phyloP scores from a whole-genome alignment of 192 early-diverging fungal species.

The Pilobolus umbonatus region DNA sequence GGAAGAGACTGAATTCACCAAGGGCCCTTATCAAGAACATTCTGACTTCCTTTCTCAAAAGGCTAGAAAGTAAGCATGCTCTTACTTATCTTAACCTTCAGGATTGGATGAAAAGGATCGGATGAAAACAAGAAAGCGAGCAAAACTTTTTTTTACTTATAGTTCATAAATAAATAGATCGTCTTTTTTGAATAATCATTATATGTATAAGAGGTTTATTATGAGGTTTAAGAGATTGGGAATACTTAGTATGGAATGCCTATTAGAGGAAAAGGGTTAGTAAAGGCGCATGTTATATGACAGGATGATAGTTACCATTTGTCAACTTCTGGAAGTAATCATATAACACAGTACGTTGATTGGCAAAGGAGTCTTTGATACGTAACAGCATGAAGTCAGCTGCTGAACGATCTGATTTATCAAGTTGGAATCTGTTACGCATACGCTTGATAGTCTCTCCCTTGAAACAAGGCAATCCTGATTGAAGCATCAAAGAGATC shows the following conservation, averaged over 20 bases:
- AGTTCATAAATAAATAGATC: constrained; percentile 4
- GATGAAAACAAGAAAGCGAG: not conserved
- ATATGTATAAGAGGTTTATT: constrained; percentile 1
- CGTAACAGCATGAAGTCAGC: constrained; percentile 93
- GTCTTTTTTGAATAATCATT: not conserved
- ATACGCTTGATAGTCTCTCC: constrained; percentile 89
- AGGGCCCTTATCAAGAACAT: constrained; percentile 89
- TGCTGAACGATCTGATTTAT: constrained; percentile 83
- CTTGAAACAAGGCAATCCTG: constrained; percentile 97
- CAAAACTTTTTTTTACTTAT: not conserved
- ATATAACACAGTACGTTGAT: constrained; percentile 80
- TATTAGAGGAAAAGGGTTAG: no score
- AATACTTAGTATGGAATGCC: constrained; percentile 16
- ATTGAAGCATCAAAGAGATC: constrained; percentile 90
- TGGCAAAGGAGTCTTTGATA: constrained; percentile 90
- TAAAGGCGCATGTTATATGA: no score
- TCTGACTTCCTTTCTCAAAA: constrained; percentile 69
- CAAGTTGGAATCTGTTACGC: constrained; percentile 81
- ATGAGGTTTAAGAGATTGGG: not conserved
- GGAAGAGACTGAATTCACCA: constrained; percentile 83
- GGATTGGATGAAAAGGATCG: not conserved
- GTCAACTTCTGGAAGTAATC: constrained; percentile 81
- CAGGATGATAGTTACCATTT: no score
- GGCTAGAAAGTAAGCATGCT: constrained; percentile 33
- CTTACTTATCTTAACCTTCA: not conserved